Evolutionary conservation across 2,329 filamentous ascomycete species (phyloP), one percentile per base, ranked within the genome.

Genomic region (Cladorrhinum sp.): DNA sequence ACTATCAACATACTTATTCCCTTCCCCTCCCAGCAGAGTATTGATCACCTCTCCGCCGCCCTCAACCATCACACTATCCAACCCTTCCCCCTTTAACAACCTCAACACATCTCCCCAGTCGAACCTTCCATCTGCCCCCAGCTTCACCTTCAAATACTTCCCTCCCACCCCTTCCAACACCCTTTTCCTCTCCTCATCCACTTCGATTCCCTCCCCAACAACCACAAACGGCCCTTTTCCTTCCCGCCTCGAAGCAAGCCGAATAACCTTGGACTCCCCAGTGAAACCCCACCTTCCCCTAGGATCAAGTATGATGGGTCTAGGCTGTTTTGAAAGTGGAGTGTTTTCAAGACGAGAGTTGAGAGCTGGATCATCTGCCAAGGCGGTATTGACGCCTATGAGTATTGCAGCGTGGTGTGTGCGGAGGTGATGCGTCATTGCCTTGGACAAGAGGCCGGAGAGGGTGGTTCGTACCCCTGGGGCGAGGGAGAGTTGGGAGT

Each of bases 361-460:
- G 57, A 98, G 79, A 2, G 86, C 87, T 2, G 94, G 94, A 71
- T 96, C 85, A 73, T 98, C 94, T 20, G 91, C 89, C 24, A 91
- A 79, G 7, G 92, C 90, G 1, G 94, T 98, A 2, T 89, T 89
- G 3, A 89, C 91, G 21, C 94, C 94, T 30, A 98, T 80, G 23
- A 96, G 81, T 67, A 97, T 96, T 42, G 91, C 92, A 64, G 90
- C 86, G 75, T 98, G 92, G 16, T 82, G 84, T 12, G 88, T 87
- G 69, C 94, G 90, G 26, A 98, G 83, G 72, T 90, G 91, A 75
- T 98, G 94, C 0, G 94, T 97, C 91, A 98, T 96, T 57, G 90
- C 84, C 75, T 96, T 96, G 39, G 91, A 91, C 65, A 87, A 81
- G 0, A 89, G 84, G 2, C 93, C 93, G 1, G 94, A 98, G 14